Base-by-base conservation (phyloP, 495 filamentous ascomycete species). In the Parathielavia hyrcaniae region DNA sequence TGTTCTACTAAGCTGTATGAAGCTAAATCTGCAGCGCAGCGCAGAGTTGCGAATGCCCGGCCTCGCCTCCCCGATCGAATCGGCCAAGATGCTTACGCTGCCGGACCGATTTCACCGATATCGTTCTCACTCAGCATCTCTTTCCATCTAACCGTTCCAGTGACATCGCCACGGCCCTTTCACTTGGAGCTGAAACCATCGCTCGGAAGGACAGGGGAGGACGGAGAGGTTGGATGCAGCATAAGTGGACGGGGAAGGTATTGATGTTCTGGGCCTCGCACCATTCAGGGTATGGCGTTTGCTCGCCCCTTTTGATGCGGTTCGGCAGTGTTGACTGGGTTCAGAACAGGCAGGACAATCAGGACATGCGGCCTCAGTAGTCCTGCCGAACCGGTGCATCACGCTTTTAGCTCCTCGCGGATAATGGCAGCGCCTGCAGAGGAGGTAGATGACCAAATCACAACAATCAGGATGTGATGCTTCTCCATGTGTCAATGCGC, bases 1-100 rank as follows among this genome's bases (percentile, higher is more conserved):
- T 79, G 54, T 83, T 83, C 63, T 69, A 74, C 45, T 82, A 58
- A n/a, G 76, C 38, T 34, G 35, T 53, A 50, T n/a, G 23, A 34
- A n/a, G 41, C 5, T 10, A 20, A 13, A 17, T 30, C 26, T 30
- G 26, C 26, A 30, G 26, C 26, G 26, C 26, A 30, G 26, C 26
- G 26, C 26, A 30, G 26, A 30, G 3, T 30, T 30, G 26, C 2
- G 6, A 30, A 30, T 30, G n/a, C 26, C 26, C 26, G 26, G 6
- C 26, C 26, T 30, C 26, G 26, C 26, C 26, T 30, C 26, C 6
- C 6, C 26, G 26, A 30, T 2, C 3, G 6, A 3, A 3, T 10
- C 2, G n/a, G 35, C 35, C 4, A 11, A 38, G 10, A 38, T 38
- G 35, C 10, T 1, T 38, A 14, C 35, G 10, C 10, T 38, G 2